Conservation (phyloP, 768 basidiomycete genomes). For the Pleurotus ostreatus region DNA sequence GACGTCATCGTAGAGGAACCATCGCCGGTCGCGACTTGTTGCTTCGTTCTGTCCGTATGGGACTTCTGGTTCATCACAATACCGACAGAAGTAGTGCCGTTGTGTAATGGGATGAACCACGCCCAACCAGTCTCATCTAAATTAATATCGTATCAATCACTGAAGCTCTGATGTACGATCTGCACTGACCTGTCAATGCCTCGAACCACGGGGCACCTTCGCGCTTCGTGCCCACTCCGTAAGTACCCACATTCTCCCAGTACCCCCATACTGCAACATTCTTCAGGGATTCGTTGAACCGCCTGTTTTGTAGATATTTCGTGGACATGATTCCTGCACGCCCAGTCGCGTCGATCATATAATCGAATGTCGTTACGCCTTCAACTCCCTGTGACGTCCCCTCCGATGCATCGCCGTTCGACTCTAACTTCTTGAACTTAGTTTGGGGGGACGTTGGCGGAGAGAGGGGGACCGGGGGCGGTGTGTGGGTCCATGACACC, state of each 20-base stretch:
- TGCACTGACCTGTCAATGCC: conserved; percentile 45
- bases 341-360: conserved; percentile 60
- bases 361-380: conserved; percentile 51
- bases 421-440: background rate
- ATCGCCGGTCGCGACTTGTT: conserved; percentile 13
- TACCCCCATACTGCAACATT: conserved; percentile 71
- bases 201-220: conserved; percentile 51
- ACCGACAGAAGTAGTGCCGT: conserved; percentile 46
- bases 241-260: conserved; percentile 47
- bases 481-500: conserved; percentile 49
- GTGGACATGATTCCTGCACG: conserved; percentile 56
- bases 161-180: background rate
- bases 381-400: background rate
- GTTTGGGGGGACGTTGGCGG: background rate
- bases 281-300: conserved; percentile 45
- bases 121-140: conserved; percentile 52
- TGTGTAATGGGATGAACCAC: conserved; percentile 53
- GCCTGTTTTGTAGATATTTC: conserved; percentile 53
- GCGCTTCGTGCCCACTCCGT: conserved; percentile 33
- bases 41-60: conserved; percentile 27
- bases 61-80: conserved; percentile 40
- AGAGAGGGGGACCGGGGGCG: conserved; percentile 23
- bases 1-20: conserved; percentile 24
- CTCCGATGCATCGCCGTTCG: background rate
- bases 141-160: background rate